Evolutionary conservation across 768 basidiomycete species (phyloP).

Genomic region (Tylopilus cervinicoccineus): DNA sequence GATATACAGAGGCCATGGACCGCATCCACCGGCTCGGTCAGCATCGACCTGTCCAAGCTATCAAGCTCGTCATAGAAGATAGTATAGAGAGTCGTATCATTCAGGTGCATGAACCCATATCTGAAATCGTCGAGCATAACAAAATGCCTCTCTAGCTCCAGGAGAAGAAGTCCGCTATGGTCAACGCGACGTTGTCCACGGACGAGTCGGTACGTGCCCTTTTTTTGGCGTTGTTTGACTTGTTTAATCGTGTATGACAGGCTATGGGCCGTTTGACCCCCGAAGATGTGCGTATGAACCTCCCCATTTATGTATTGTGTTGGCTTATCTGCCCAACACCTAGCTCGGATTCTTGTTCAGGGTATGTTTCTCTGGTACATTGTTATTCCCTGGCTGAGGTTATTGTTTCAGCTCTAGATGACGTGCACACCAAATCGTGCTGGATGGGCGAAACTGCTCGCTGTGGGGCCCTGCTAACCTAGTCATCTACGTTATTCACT

Average conservation of each 20-base stretch:
- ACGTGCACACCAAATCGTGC: neutral
- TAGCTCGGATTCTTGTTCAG: conserved; percentile 47
- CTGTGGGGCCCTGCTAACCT: neutral
- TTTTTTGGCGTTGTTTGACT: conserved; percentile 1
- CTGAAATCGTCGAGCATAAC: neutral
- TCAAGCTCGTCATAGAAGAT: conserved; percentile 93
- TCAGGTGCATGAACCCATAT: conserved; percentile 47
- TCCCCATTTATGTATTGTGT: neutral
- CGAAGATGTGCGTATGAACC: conserved; percentile 53
- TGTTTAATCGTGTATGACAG: conserved; percentile 30
- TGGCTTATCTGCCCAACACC: conserved; percentile 2
- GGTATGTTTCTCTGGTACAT: conserved; percentile 27
- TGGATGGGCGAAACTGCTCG: neutral
- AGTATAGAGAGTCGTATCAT: conserved; percentile 95
- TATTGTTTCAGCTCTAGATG: conserved; percentile 17
- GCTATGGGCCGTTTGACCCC: conserved; percentile 94
- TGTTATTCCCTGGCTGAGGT: neutral
- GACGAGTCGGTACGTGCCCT: conserved; percentile 64
- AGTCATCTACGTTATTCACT: neutral
- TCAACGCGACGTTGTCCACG: conserved; percentile 78
- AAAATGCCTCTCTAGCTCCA: conserved; percentile 54
- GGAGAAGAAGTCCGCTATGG: conserved; percentile 96
- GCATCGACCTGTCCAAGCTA: conserved; percentile 86
- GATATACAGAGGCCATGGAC: conserved; percentile 83
- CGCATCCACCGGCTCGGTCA: conserved; percentile 97